A percentile compares a stretch with the other conserved stretches of the same genome.
Conservation (phyloP, 257 asterid species). For the Solanum corneliomulleri region DNA sequence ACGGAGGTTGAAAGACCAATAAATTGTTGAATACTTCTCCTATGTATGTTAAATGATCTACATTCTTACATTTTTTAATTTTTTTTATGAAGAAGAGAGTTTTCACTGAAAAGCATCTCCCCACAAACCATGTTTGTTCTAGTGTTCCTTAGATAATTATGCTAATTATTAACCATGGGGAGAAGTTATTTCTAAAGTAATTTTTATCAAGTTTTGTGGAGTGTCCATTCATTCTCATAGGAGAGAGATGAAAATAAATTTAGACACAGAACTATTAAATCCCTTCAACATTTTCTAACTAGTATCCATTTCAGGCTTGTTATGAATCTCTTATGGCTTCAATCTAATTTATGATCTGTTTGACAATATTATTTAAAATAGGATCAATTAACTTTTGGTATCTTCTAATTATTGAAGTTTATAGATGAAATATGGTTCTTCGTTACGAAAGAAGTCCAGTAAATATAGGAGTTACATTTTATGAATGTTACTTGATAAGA, state of each 20-base stretch:
- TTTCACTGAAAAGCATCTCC: neutral
- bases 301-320: neutral
- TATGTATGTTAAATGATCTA: too few relatives aligned
- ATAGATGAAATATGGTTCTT: neutral
- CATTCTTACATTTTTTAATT: too few relatives aligned
- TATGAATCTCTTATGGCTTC: neutral
- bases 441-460: neutral
- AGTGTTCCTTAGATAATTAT: neutral
- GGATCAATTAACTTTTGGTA: neutral
- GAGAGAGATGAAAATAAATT: neutral
- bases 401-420: neutral
- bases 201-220: neutral
- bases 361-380: neutral
- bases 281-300: neutral
- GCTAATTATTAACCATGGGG: neutral
- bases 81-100: too few relatives aligned
- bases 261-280: neutral
- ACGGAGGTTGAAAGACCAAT: too few relatives aligned
- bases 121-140: neutral
- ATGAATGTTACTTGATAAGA: neutral
- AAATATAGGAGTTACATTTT: neutral
- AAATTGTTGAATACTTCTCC: too few relatives aligned
- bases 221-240: neutral
- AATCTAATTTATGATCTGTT: neutral
- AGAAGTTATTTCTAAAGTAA: neutral